A percentile compares a stretch with the other conserved stretches of the same genome.
Evolutionary conservation across 176 grass and related monocot genomes (phyloP).

Genomic region (Oryza longistaminata): DNA sequence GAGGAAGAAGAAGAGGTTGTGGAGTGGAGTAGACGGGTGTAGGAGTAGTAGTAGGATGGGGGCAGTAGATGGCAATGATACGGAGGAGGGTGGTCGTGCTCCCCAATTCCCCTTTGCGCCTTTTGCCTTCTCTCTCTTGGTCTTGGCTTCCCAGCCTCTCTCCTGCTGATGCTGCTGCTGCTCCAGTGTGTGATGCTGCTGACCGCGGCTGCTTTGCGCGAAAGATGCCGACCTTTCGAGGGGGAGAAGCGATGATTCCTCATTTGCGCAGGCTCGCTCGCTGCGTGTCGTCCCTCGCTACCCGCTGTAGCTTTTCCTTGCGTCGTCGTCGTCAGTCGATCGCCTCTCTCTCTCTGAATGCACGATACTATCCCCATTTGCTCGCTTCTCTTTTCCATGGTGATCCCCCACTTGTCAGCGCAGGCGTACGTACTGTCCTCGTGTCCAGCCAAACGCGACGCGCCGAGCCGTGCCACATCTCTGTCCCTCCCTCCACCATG

Average conservation of each 20-base stretch:
- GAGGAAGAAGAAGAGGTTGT: background rate
- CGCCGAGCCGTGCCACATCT: background rate
- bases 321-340: background rate
- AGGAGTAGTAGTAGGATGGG: background rate
- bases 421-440: conserved; percentile 13
- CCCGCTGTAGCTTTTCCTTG: background rate
- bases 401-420: conserved; percentile 30
- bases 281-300: background rate
- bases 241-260: conserved; percentile 72
- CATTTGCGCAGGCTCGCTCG: conserved; percentile 43
- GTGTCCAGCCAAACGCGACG: conserved; percentile 21
- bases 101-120: background rate
- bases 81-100: conserved; percentile 5
- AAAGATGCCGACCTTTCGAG: conserved; percentile 93
- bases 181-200: conserved; percentile 2
- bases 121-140: background rate
- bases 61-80: conserved; percentile 36
- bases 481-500: background rate
- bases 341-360: background rate
- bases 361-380: background rate
- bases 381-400: conserved; percentile 22
- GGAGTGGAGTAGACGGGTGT: background rate
- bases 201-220: conserved; percentile 39
- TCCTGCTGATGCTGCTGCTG: conserved; percentile 3
- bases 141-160: background rate